Conservation (phyloP, 164 flowering plant species). For the Dillenia suffruticosa region DNA sequence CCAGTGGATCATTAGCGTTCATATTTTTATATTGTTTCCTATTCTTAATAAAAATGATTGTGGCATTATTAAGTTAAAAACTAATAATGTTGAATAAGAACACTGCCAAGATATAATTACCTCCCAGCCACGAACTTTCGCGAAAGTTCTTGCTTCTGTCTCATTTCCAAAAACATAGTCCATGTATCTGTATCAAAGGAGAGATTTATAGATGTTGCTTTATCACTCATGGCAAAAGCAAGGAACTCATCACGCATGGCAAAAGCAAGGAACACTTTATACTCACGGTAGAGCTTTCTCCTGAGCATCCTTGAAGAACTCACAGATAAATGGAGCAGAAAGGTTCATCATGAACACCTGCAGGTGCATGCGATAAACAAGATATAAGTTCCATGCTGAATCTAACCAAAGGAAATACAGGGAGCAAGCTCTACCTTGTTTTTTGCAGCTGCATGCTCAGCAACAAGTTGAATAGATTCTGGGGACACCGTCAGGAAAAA, state of each 20-base stretch:
- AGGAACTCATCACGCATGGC: neutral
- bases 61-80: too few species aligned
- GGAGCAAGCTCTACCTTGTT: slow-evolving; percentile 30
- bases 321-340: slow-evolving; percentile 93
- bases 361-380: too few species aligned
- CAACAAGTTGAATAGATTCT: slow-evolving; percentile 75
- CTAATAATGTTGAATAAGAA: too few species aligned
- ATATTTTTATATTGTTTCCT: too few species aligned
- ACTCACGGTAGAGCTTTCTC: slow-evolving; percentile 87
- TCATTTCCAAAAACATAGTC: slow-evolving; percentile 93
- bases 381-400: too few species aligned
- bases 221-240: neutral
- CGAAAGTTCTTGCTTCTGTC: slow-evolving; percentile 87
- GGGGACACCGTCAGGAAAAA: slow-evolving; percentile 96
- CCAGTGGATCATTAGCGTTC: too few species aligned
- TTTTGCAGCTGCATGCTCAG: slow-evolving; percentile 69
- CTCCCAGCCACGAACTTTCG: slow-evolving; percentile 96
- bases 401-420: too few species aligned
- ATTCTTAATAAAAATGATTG: too few species aligned
- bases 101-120: slow-evolving; percentile 26
- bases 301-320: slow-evolving; percentile 84
- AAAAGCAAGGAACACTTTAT: neutral
- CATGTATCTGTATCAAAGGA: slow-evolving; percentile 45
- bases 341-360: slow-evolving; percentile 73
- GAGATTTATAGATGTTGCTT: neutral